Base-by-base conservation (phyloP, 257 asterid genomes). In the Linaria vulgaris region DNA sequence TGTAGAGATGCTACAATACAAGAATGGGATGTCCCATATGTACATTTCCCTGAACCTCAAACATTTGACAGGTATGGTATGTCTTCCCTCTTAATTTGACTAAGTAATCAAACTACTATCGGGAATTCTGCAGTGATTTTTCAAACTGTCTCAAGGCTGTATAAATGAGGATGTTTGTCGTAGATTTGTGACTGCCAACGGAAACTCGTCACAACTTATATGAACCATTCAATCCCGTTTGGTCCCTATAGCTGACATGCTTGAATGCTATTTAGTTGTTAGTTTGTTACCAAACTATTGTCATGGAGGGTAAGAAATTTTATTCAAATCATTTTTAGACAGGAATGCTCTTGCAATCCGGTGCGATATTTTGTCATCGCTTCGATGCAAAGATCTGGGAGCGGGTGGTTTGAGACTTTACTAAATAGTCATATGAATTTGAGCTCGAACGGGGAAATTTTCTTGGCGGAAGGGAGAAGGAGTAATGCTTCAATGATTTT, bases 371-470 rank as follows among this genome's bases (percentile, higher is more conserved):
- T 91, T 24, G 88, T 78, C 2, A 84, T 91, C 17, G 80, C 81
- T 15, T 88, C 96, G 15, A 85, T 82, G 94, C 98, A 91, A 77
- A 84, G 96, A 66, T 91, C 97, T 0, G 96, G 96, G 30, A 90
- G 97, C 59, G 96, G 96, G 64, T 90, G 97, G 95, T 88, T 90
- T 27, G 98, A 91, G 72, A 91, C 96, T 8, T 70, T 91, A 64
- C 66, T 91, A 11, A 88, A 88, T 57, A 86, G 94, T 49, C 98
- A 88, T 63, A 46, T 25, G 8, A 88, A 91, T 66, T 68, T 88
- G 70, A 91, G 98, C 80, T 88, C 96, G 0, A 86, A 86, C 55
- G 95, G 96, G 6, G 98, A 91, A 59, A 81, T 91, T 4, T 77
- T 91, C 20, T 86, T 88, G 56, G 67, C 81, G 0, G 69, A 65